Percentiles rank a stretch among this genome's conserved stretches.
Evolutionary conservation across 176 grass and related monocot species (phyloP).

Genomic region (Paspalum notatum): DNA sequence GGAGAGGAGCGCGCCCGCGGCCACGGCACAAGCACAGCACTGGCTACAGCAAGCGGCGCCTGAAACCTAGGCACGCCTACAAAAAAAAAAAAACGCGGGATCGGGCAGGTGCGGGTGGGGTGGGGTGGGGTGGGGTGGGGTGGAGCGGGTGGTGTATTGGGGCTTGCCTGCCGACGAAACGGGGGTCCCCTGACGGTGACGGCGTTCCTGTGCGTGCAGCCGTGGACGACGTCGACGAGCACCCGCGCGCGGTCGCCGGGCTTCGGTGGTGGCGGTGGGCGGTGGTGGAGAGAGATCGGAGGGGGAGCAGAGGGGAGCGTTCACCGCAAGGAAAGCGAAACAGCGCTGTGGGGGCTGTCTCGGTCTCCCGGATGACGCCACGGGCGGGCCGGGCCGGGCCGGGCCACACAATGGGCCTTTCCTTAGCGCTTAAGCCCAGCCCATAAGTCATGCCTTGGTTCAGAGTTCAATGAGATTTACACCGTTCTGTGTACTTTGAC

Average conservation of each 20-base stretch:
- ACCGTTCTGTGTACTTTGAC: too few species aligned
- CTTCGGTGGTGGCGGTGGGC: neutral
- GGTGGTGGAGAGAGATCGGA: neutral
- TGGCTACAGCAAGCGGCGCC: neutral
- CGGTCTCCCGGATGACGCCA: too few species aligned
- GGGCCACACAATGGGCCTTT: too few species aligned
- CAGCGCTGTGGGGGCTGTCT: too few species aligned
- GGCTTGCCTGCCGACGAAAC: slow-evolving; percentile 38
- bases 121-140: neutral
- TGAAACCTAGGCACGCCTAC: neutral
- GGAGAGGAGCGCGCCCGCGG: neutral
- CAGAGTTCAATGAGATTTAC: too few species aligned
- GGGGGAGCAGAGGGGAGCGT: neutral
- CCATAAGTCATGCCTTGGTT: too few species aligned
- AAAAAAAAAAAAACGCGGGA: slow-evolving; percentile 16
- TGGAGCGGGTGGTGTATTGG: neutral
- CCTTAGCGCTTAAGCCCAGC: too few species aligned
- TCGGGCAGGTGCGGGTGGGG: neutral
- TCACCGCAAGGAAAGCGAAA: neutral
- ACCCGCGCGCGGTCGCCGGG: neutral
- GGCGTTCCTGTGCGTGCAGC: neutral
- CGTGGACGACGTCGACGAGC: neutral
- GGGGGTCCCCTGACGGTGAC: neutral
- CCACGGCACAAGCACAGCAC: neutral
- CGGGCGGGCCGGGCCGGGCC: too few species aligned